Evolutionary conservation across 805 yeast species (phyloP).

Genomic region (Starmerella sirachaensis): DNA sequence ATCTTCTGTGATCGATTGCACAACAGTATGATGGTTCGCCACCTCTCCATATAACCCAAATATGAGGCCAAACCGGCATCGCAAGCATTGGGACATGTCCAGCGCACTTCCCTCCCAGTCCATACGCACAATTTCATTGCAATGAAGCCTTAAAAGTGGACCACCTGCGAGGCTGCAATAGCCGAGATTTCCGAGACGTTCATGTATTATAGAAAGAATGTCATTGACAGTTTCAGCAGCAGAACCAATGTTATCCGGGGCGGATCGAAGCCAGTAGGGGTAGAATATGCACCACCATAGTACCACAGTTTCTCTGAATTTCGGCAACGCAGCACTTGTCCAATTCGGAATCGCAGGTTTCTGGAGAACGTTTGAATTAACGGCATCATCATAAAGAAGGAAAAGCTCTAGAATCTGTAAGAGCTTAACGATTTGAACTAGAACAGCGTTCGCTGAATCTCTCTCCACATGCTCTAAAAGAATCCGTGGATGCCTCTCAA

Average conservation of each 20-base stretch:
- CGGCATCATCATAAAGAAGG: slow-evolving; percentile 29
- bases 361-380: slow-evolving; percentile 24
- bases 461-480: slow-evolving; percentile 10
- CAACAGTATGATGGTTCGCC: slow-evolving; percentile 48
- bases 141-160: slow-evolving; percentile 46
- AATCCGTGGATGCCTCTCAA: slow-evolving; percentile 16
- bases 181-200: slow-evolving; percentile 54
- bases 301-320: slow-evolving; percentile 27
- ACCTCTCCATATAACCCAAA: slow-evolving; percentile 45
- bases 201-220: slow-evolving; percentile 52
- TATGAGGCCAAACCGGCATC: slow-evolving; percentile 64
- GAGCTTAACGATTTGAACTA: slow-evolving; percentile 22
- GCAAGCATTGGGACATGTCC: slow-evolving; percentile 64
- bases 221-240: slow-evolving; percentile 29
- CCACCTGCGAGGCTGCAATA: slow-evolving; percentile 61
- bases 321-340: too few species aligned
- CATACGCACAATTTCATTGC: slow-evolving; percentile 39
- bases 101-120: slow-evolving; percentile 41
- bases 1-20: slow-evolving; percentile 31
- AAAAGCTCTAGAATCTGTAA: slow-evolving; percentile 29
- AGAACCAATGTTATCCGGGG: slow-evolving; percentile 16
- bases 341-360: slow-evolving; percentile 27
- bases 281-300: slow-evolving; percentile 30
- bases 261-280: slow-evolving; percentile 30
- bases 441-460: slow-evolving; percentile 6